A percentile compares a stretch with the other conserved stretches of the same genome.
phyloP scores from a whole-genome alignment of 495 filamentous ascomycete species.

The Xylaria castorea region DNA sequence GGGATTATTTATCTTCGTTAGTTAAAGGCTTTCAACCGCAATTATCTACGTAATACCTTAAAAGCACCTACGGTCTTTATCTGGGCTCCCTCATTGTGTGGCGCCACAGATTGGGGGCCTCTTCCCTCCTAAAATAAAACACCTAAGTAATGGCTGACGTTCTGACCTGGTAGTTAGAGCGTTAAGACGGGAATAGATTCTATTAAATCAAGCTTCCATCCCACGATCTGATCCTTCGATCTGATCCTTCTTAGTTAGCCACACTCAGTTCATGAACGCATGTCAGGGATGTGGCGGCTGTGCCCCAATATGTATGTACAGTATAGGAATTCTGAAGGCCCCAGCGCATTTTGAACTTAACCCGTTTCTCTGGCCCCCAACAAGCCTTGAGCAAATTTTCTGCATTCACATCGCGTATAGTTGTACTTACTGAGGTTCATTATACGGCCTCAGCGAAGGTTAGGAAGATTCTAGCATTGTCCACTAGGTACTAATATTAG shows the following conservation, averaged over 20 bases:
- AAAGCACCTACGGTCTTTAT: not conserved
- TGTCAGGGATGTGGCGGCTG: conserved; percentile 18
- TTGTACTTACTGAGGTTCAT: not conserved
- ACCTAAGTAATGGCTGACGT: not conserved
- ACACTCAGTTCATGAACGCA: not conserved
- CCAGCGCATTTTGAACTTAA: not conserved
- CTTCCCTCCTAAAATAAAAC: conserved; percentile 15
- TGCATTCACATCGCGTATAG: not conserved
- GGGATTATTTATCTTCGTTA: not conserved
- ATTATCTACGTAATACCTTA: not conserved
- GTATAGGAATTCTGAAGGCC: not conserved
- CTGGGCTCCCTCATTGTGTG: not conserved
- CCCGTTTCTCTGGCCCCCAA: conserved; percentile 4
- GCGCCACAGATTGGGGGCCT: conserved; percentile 9
- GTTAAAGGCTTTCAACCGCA: not conserved
- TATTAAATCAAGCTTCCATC: not conserved
- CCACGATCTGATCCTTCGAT: conserved; percentile 6
- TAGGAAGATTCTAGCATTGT: not conserved
- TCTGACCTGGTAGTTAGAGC: not conserved
- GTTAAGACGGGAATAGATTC: conserved; percentile 10
- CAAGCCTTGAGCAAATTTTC: not conserved
- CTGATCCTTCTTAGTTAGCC: conserved; percentile 13
- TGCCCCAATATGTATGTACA: conserved; percentile 9
- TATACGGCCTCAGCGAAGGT: not conserved
- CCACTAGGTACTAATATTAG: conserved; percentile 12